phyloP scores from a whole-genome alignment of 306 rosid genomes.

The Comarum palustre region DNA sequence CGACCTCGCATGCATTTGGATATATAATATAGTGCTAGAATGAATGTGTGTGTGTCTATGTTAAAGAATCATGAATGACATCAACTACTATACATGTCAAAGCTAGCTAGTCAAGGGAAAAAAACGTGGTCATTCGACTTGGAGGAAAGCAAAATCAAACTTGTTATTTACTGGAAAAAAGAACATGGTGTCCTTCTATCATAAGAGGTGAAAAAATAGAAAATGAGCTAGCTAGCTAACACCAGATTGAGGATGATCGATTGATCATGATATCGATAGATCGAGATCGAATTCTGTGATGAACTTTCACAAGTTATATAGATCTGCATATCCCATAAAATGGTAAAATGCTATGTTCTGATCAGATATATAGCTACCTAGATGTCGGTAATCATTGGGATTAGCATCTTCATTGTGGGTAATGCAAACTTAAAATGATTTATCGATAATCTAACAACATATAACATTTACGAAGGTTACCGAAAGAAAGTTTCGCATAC shows the following conservation, averaged over 20 bases:
- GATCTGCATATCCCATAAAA: background rate
- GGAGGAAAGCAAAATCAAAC: background rate
- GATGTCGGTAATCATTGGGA: constrained; percentile 48
- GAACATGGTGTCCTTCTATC: constrained; percentile 8
- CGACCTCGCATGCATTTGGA: background rate
- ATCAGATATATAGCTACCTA: background rate
- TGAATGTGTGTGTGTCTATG: background rate
- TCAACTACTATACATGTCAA: background rate
- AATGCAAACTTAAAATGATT: background rate
- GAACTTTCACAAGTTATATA: background rate
- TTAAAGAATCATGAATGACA: background rate
- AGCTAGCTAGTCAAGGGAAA: background rate
- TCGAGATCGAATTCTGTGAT: background rate
- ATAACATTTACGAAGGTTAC: background rate
- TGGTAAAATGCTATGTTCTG: background rate
- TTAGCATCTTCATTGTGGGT: constrained; percentile 63
- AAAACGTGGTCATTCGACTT: constrained; percentile 14
- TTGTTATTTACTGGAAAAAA: constrained; percentile 10
- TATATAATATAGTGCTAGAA: background rate
- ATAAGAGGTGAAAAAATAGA: constrained; percentile 12
- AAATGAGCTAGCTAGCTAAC: constrained; percentile 17
- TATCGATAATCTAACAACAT: background rate
- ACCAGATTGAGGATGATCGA: background rate
- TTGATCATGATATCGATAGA: background rate
- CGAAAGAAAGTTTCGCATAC: background rate